Conservation (phyloP, 169 alveolate species). For the Cryptosporidium viatorum region DNA sequence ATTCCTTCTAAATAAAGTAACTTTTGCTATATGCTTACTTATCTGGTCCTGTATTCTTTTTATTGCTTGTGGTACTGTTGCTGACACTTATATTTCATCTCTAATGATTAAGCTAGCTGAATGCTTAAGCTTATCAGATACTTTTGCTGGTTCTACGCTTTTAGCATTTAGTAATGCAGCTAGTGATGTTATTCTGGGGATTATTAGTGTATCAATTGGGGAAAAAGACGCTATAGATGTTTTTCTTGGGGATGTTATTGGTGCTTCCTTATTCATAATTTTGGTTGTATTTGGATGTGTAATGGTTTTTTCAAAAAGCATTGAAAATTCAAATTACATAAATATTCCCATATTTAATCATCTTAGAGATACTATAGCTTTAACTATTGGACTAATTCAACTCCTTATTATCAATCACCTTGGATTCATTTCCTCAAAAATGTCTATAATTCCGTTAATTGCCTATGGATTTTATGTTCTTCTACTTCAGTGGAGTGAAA, state of each 20-base stretch:
- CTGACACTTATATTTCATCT: conserved; percentile 68
- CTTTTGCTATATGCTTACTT: conserved; percentile 38
- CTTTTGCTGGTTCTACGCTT: conserved; percentile 70
- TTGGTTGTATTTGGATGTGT: conserved; percentile 74
- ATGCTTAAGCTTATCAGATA: conserved; percentile 57
- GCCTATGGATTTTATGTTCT: conserved; percentile 49
- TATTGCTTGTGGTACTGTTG: conserved; percentile 73
- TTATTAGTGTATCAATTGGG: conserved; percentile 59
- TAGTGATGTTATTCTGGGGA: conserved; percentile 70
- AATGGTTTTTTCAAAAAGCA: conserved; percentile 62
- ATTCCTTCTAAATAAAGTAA: conserved; percentile 22
- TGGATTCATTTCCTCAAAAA: conserved; percentile 50
- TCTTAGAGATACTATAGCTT: conserved; percentile 58
- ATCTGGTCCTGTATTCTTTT: conserved; percentile 62
- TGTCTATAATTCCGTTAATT: conserved; percentile 31
- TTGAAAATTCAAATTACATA: conserved; percentile 14
- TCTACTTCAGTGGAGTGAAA: conserved; percentile 68
- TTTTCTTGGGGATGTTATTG: conserved; percentile 64
- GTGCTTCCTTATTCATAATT: conserved; percentile 55
- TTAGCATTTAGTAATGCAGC: conserved; percentile 73
- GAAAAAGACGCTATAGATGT: conserved; percentile 71
- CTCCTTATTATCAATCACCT: conserved; percentile 52
- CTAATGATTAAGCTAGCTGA: conserved; percentile 62
- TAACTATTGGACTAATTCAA: conserved; percentile 64
- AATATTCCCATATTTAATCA: conserved; percentile 63